These are phyloP conservation scores for cucumber (Cucumis sativus) DNA, from an alignment of 306 rosid species.

Conservation along the genomic window Cucumber_9930_V3 NC_026657.2:36010501-36011000, in stretches of 20 bases:
- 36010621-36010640: too few relatives aligned
- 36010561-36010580: too few relatives aligned
- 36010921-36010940: neutral
- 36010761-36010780: neutral
- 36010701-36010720: neutral
- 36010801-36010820: neutral
- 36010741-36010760: neutral
- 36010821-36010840: neutral
- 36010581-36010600: too few relatives aligned
- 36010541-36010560: too few relatives aligned
- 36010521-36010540: too few relatives aligned
- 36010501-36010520: too few relatives aligned
- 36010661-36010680: neutral
- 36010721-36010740: neutral
- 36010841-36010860: neutral
- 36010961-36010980: neutral
- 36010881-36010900: neutral
- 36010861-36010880: neutral
- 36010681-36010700: neutral
- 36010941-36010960: neutral
- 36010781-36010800: neutral
- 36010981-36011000: neutral
- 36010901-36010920: neutral
- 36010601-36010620: too few relatives aligned
- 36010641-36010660: too few relatives aligned